Evolutionary conservation across 2,329 filamentous ascomycete genomes (phyloP).

Genomic region (Tetracladium maxilliforme): DNA sequence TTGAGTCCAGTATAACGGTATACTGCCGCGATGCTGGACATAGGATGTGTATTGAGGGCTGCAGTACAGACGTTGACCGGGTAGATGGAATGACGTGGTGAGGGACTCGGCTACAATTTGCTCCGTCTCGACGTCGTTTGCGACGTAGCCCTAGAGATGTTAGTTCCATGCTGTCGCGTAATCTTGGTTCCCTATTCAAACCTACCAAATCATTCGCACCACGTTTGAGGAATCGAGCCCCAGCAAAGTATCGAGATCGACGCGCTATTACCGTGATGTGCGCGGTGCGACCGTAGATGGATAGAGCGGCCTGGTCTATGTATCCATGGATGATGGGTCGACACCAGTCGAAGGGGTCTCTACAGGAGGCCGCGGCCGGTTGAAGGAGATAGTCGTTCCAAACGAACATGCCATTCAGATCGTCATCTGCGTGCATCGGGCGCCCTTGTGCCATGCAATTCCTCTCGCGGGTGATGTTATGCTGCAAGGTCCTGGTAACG

Average conservation of each 20-base stretch:
- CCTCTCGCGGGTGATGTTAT: slow-evolving; percentile 77
- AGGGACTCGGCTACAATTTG: slow-evolving; percentile 93
- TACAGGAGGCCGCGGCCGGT: slow-evolving; percentile 55
- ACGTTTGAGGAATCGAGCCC: slow-evolving; percentile 84
- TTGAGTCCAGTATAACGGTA: slow-evolving; percentile 94
- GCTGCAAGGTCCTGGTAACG: slow-evolving; percentile 79
- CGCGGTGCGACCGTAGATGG: slow-evolving; percentile 74
- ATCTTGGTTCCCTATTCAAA: slow-evolving; percentile 1
- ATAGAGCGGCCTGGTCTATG: slow-evolving; percentile 76
- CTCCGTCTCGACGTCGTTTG: slow-evolving; percentile 97
- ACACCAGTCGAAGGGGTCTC: slow-evolving; percentile 89
- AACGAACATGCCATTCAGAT: slow-evolving; percentile 91
- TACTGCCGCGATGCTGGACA: slow-evolving; percentile 91
- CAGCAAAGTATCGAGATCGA: slow-evolving; percentile 84
- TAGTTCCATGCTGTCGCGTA: slow-evolving; percentile 3
- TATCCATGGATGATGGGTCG: slow-evolving; percentile 92
- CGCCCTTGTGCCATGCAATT: slow-evolving; percentile 51
- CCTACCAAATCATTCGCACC: slow-evolving; percentile 71
- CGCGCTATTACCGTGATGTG: slow-evolving; percentile 91
- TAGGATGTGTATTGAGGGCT: slow-evolving; percentile 92
- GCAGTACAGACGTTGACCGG: slow-evolving; percentile 70
- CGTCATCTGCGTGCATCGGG: slow-evolving; percentile 39
- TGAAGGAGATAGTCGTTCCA: slow-evolving; percentile 88
- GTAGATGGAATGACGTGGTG: slow-evolving; percentile 90
- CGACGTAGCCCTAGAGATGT: slow-evolving; percentile 58